Base-by-base conservation (phyloP, 352 stramenopile species). In the Pythium angustatum region DNA sequence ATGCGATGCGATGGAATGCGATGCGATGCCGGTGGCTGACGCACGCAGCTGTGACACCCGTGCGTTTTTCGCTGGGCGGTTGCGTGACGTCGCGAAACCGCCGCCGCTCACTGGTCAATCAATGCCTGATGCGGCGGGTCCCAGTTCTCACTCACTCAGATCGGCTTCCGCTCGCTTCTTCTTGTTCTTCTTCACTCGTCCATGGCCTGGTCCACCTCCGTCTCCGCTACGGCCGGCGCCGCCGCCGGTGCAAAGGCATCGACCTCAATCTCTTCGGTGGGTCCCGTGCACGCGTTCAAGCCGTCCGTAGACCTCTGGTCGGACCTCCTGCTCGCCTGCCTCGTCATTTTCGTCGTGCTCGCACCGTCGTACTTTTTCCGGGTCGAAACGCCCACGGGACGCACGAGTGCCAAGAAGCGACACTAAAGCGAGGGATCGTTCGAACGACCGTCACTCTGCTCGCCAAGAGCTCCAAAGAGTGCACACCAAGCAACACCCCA, bases 331-430 rank as follows among this genome's bases (percentile, higher is more conserved):
- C 68, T 92, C 28, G 83, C 79, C 24, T 81, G 77, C 60, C 40
- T 79, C 38, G 78, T 87, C 54, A 74, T 90, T 64, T 77, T 90
- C 61, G 72, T 89, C 54, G 77, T 92, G 53, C 72, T 92, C 57
- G 79, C 74, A 58, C 81, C 83, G 5, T 74, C 81, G 11, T 78
- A 78, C 68, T 72, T 85, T 36, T 92, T 90, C 73, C 73, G 72
- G 24, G 68, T 76, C 3, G 45, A 57, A 27, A 12, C 60, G 26
- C 51, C 57, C 0, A 51, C 43, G 0, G 30, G 34, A 8, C 36
- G 58, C 34, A 53, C 55, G n/a, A 47, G 45, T 38, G 30, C 27
- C 50, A 66, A 74, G 38, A 69, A 67, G 43, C 40, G 49, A n/a
- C 44, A 71, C 48, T 64, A 69, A 59, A 63, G 30, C 15, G 58